Evolutionary conservation across 2,329 filamentous ascomycete species (phyloP), one percentile per base, ranked within the genome.

Genomic region (Diaporthe vaccinii): DNA sequence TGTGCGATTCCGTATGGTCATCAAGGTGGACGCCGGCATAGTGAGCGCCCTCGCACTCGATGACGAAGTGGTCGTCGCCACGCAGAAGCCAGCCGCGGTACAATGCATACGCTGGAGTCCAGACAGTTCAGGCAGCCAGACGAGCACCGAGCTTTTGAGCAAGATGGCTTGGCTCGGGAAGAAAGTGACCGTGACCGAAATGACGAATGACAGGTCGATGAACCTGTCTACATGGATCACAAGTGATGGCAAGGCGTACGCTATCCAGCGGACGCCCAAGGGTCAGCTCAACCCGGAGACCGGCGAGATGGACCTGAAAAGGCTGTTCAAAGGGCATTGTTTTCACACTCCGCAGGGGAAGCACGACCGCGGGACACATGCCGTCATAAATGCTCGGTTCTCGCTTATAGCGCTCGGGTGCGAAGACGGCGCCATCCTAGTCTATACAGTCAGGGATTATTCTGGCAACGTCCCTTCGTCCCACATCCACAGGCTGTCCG

Each of bases 101-200:
- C 97, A 99, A 84, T 98, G 96, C 84, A 98, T 99, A 79, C 92
- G 94, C 75, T 99, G 97, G 97, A 94, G 93, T 0, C 94, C 96
- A 1, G 96, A 98, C 82, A 93, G 89, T 78, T 90, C 89, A 46
- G 94, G 94, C 28, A 93, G 90, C 76, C 96, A 98, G 84, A 98
- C 96, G 3, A 95, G 92, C 79, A 98, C 97, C 0, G 96, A 98
- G 84, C 89, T 98, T 10, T 86, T 98, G 76, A 96, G 93, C 80
- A 93, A 94, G 72, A 98, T 98, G 92, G 86, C 90, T 65, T 98
- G 95, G 93, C 85, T 98, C 31, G 91, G 93, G 71, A 96, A 94
- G 83, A 96, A 94, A 83, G 88, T 90, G 1, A 91, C 89, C 2
- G 91, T 98, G 72, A 87, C 89, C 25, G 94, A 97, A 80, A 97